Conservation (phyloP, 208 protist genomes). For the Trichomonas tenax region DNA sequence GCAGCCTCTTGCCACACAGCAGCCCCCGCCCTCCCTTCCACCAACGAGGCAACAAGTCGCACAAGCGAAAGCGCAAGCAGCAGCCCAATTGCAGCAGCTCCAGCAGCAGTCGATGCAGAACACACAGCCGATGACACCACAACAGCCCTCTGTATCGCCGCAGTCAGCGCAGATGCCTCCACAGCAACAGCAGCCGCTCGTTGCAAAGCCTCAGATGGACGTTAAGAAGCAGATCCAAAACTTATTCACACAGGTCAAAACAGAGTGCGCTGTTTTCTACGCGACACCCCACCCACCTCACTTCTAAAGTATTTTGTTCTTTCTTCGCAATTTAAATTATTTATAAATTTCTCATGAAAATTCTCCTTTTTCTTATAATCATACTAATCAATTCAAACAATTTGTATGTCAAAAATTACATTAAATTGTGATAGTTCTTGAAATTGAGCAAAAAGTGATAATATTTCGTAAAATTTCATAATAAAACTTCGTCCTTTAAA, state of each 20-base stretch:
- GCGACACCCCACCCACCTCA: background rate
- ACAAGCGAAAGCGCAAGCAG: background rate
- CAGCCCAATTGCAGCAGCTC: background rate
- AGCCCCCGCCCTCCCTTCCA: background rate
- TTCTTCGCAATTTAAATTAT: background rate
- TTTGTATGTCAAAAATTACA: too few relatives aligned
- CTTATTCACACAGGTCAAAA: background rate
- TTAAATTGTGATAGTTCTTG: too few relatives aligned
- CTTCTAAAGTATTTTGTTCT: background rate
- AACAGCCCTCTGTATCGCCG: background rate
- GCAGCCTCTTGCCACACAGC: background rate
- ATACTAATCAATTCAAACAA: too few relatives aligned
- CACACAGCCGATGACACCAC: background rate
- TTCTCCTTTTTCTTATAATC: too few relatives aligned
- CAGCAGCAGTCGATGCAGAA: background rate
- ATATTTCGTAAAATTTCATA: too few relatives aligned
- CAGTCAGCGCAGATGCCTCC: background rate
- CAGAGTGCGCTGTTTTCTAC: conserved; percentile 18
- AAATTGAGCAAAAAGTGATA: too few relatives aligned
- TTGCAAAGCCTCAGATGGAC: background rate
- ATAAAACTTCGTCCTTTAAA: too few relatives aligned
- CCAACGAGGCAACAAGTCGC: background rate
- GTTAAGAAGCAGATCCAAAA: background rate
- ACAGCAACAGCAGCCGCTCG: background rate
- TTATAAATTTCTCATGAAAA: background rate